A percentile compares a stretch with the other conserved stretches of the same genome.
Conservation (phyloP, 495 filamentous ascomycete genomes). For the Letharia columbiana region DNA sequence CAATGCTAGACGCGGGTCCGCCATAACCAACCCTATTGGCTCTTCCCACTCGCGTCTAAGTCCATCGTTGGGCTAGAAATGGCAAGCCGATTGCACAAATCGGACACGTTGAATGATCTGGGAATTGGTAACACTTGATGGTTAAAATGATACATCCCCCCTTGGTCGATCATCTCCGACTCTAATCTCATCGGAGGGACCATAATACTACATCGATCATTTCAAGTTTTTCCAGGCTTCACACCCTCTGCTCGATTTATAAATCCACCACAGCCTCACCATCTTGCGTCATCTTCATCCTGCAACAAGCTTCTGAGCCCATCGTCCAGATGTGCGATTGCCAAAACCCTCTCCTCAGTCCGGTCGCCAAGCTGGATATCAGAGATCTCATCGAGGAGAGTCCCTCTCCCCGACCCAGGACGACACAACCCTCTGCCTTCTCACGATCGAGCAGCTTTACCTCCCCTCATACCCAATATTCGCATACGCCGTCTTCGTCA, state of each 20-base stretch:
- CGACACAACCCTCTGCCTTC: constrained; percentile 10
- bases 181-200: background rate
- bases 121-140: background rate
- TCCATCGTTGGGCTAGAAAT: constrained; percentile 1
- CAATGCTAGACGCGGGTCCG: constrained; percentile 2
- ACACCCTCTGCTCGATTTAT: constrained; percentile 1
- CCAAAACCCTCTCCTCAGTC: constrained; percentile 19
- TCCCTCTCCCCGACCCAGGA: constrained; percentile 16
- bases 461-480: background rate
- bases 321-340: constrained; percentile 19
- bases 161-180: constrained; percentile 1
- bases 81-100: background rate
- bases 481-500: constrained; percentile 2
- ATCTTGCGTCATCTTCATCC: background rate
- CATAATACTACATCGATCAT: background rate
- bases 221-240: background rate
- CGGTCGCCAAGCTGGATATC: constrained; percentile 26
- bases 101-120: background rate
- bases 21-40: constrained; percentile 8
- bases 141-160: constrained; percentile 9
- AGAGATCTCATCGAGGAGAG: constrained; percentile 15
- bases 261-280: constrained; percentile 1
- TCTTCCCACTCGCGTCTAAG: background rate
- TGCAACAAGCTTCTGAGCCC: background rate
- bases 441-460: constrained; percentile 16